phyloP scores from a whole-genome alignment of 2,329 filamentous ascomycete genomes.

The Beauveria sp. region DNA sequence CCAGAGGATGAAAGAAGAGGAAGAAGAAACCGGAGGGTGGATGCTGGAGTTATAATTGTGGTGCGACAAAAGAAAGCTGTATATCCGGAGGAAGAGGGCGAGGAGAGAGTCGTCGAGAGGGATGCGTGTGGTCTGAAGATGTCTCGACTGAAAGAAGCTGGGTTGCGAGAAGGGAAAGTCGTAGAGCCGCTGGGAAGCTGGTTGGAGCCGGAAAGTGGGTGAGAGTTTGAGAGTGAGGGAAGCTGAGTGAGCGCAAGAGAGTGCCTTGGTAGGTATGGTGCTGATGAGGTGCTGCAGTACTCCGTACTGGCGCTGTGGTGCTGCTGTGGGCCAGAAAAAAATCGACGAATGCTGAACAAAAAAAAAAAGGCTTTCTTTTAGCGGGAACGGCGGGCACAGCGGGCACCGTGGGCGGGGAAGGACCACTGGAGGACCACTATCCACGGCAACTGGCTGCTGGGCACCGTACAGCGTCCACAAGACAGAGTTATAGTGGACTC shows the following conservation, averaged over 20 bases:
- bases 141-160: neutral
- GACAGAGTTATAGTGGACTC: neutral
- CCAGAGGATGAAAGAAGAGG: neutral
- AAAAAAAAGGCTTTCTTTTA: neutral
- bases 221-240: neutral
- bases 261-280: too few relatives aligned
- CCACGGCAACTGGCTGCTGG: neutral
- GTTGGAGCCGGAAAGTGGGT: neutral
- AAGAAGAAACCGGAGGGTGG: neutral
- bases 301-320: too few relatives aligned
- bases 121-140: neutral
- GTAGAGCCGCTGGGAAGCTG: neutral
- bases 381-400: constrained; percentile 4
- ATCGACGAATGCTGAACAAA: neutral
- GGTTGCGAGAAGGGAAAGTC: constrained; percentile 8
- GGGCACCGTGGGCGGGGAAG: neutral
- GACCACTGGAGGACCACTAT: neutral
- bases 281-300: too few relatives aligned
- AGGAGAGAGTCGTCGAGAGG: neutral
- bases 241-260: too few relatives aligned
- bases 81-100: neutral
- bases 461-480: neutral
- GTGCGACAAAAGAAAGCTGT: neutral
- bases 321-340: constrained; percentile 1
- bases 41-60: neutral